Base-by-base conservation (phyloP, 2,329 filamentous ascomycete species). In the Aulographum hederae region DNA sequence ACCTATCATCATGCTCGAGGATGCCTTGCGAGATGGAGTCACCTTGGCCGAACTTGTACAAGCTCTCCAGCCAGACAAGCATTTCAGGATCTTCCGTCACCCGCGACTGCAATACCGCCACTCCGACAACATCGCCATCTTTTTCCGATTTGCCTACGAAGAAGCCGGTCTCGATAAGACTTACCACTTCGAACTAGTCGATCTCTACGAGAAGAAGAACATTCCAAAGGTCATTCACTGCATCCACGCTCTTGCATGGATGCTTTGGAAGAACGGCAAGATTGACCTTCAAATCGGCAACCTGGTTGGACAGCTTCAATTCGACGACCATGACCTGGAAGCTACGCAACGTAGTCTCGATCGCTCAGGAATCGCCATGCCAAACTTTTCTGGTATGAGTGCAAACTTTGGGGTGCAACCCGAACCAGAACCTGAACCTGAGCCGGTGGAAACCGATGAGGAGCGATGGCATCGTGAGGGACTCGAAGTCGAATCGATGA, bases 181-280 rank as follows among this genome's bases (percentile, higher is more conserved):
- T 13, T 98, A 98, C 53, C 74, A 86, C 35, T 98, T 98, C 52
- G 89, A 98, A 52, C 65, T 95, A 28, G 92, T 95, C 40, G 89
- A 98, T 54, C 60, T 98, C 10, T 98, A 98, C 59, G 91, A 98
- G 56, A 98, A 95, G 63, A 98, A 98, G 58, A 98, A 98, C 46
- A 91, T 95, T 1, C 89, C 89, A 3, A 98, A 95, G 53, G 91
- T 95, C 49, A 98, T 98, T 38, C 92, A 98, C 58, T 98, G 89
- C 50, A 89, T 98, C 32, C 89, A 98, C 46, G 89, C 89, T 0
- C 62, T 98, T 13, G 95, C 86, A 50, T 98, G 86, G 84, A 65
- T 98, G n/a, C 64, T 98, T 8, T 94, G 81, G 54, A 77, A 89
- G 30, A 89, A 94, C 51, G 86, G 89, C 2, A 82, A 95, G 39